These are phyloP conservation scores for Aspergillus ustus DNA, from an alignment of 2,329 filamentous ascomycete species.

Conservation along the genomic window DNA sequence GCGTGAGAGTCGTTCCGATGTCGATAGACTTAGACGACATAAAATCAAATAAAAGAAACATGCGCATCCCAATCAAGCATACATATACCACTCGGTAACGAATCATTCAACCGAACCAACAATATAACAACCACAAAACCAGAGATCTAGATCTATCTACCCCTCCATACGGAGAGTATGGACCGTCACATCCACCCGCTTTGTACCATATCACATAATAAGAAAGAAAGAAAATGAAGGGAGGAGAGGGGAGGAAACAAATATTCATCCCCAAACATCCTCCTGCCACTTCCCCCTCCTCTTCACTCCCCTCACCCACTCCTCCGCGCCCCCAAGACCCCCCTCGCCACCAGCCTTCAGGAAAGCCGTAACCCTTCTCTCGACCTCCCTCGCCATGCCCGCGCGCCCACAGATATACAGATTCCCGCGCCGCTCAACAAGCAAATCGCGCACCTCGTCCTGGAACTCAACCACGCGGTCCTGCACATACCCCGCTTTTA, in stretches of 20 bases:
- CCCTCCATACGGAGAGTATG: too few species aligned
- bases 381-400: conserved; percentile 49
- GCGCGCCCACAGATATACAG: conserved; percentile 48
- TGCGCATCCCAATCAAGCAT: too few species aligned
- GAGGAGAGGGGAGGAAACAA: background rate
- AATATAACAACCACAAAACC: background rate
- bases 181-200: too few species aligned
- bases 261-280: conserved; percentile 52
- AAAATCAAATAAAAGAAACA: too few species aligned
- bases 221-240: background rate
- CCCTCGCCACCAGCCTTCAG: conserved; percentile 42
- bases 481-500: conserved; percentile 42
- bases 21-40: too few species aligned
- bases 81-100: too few species aligned
- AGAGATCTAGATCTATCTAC: background rate
- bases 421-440: conserved; percentile 45
- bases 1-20: too few species aligned
- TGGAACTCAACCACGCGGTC: conserved; percentile 40
- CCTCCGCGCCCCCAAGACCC: conserved; percentile 46
- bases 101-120: too few species aligned
- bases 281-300: conserved; percentile 58
- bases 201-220: background rate
- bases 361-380: conserved; percentile 43
- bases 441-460: conserved; percentile 33
- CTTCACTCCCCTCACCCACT: conserved; percentile 55